A percentile compares a stretch with the other conserved stretches of the same genome.
phyloP scores from a whole-genome alignment of 2,329 filamentous ascomycete genomes.

The Colletotrichum salicis region DNA sequence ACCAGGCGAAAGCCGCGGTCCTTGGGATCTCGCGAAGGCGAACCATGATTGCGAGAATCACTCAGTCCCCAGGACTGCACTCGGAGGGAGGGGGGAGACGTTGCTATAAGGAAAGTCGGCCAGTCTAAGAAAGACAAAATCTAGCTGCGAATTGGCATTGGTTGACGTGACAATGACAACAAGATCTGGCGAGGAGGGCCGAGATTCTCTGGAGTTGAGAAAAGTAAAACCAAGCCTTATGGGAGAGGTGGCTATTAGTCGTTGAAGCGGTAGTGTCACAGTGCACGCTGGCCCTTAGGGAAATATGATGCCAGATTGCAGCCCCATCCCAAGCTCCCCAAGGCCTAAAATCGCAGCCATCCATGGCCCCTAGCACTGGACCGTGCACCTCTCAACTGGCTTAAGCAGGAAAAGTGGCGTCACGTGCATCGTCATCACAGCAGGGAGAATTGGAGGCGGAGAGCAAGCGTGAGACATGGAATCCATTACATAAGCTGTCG shows the following conservation, averaged over 20 bases:
- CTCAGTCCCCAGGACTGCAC: constrained; percentile 37
- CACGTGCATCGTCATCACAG: constrained; percentile 16
- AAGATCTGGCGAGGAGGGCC: constrained; percentile 15
- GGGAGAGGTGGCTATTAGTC: constrained; percentile 30
- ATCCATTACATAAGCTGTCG: background rate
- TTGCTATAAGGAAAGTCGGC: constrained; percentile 17
- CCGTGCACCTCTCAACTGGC: constrained; percentile 23
- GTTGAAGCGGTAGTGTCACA: constrained; percentile 17
- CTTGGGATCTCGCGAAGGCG: constrained; percentile 95
- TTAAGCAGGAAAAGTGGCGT: constrained; percentile 12
- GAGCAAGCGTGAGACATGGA: background rate
- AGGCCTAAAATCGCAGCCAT: constrained; percentile 9
- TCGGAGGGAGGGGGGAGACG: constrained; percentile 17
- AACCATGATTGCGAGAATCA: constrained; percentile 75
- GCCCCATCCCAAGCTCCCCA: constrained; percentile 35
- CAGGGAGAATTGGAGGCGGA: background rate
- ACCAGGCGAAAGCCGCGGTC: constrained; percentile 98
- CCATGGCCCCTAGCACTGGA: constrained; percentile 20
- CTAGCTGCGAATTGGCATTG: constrained; percentile 31
- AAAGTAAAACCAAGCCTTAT: constrained; percentile 27
- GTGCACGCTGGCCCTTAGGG: constrained; percentile 28
- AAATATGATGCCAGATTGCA: constrained; percentile 39
- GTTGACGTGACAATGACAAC: background rate
- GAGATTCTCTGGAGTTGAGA: constrained; percentile 28
- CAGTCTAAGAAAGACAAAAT: constrained; percentile 21